Evolutionary conservation across 805 yeast species (phyloP).

Genomic region (Brettanomyces custersianus): DNA sequence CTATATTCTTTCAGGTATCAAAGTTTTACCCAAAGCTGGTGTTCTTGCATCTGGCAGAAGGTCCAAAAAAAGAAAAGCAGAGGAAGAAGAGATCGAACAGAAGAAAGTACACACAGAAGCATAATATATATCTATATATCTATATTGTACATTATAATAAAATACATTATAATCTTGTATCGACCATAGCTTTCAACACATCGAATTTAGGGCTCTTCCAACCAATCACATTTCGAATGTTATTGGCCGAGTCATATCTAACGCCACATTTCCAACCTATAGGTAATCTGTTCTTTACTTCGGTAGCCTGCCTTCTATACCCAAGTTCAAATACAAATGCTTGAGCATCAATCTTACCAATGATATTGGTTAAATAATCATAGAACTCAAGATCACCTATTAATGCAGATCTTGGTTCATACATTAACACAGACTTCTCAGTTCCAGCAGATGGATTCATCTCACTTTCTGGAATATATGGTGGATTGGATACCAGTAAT

Average conservation of each 20-base stretch:
- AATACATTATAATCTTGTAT: conserved; percentile 5
- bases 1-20: conserved; percentile 65
- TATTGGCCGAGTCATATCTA: conserved; percentile 40
- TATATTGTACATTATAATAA: conserved; percentile 3
- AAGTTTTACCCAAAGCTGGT: conserved; percentile 63
- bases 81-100: background rate
- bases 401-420: conserved; percentile 77
- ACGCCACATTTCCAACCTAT: conserved; percentile 35
- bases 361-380: conserved; percentile 38
- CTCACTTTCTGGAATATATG: conserved; percentile 57
- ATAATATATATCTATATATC: background rate
- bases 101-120: background rate
- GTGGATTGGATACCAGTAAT: conserved; percentile 80
- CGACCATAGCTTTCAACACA: conserved; percentile 9
- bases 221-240: conserved; percentile 56
- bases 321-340: conserved; percentile 80
- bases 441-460: conserved; percentile 34
- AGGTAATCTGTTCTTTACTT: conserved; percentile 6
- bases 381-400: conserved; percentile 72
- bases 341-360: conserved; percentile 31
- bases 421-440: conserved; percentile 54
- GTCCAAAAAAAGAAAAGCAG: conserved; percentile 25
- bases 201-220: conserved; percentile 29
- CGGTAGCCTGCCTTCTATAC: conserved; percentile 41
- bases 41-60: conserved; percentile 67